Conservation (phyloP, 306 rosid genomes). For the Coriaria nepalensis region DNA sequence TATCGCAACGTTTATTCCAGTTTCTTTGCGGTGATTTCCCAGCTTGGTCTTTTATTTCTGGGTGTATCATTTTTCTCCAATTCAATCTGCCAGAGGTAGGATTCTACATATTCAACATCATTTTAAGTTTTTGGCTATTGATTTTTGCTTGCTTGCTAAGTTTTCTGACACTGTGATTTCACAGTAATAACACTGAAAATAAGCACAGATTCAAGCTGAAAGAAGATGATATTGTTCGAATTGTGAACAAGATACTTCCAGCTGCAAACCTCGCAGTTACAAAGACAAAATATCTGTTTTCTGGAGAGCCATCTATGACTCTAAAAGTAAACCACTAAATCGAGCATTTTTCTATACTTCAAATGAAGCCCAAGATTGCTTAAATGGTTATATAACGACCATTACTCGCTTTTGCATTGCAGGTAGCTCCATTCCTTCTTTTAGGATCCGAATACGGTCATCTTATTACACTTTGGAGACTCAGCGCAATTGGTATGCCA, state of each 20-base stretch:
- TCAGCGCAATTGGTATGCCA: constrained; percentile 53
- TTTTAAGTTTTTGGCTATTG: neutral
- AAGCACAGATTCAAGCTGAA: constrained; percentile 31
- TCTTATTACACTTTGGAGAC: constrained; percentile 64
- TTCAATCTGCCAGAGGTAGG: constrained; percentile 55
- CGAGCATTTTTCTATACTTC: constrained; percentile 3
- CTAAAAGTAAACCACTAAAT: constrained; percentile 46
- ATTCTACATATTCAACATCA: constrained; percentile 1
- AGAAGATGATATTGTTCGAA: constrained; percentile 59
- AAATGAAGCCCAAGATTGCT: constrained; percentile 8
- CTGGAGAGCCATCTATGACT: constrained; percentile 82
- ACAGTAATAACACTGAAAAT: constrained; percentile 35
- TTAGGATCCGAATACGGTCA: constrained; percentile 80
- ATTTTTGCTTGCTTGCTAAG: neutral
- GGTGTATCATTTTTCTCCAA: constrained; percentile 59
- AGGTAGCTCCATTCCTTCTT: constrained; percentile 73
- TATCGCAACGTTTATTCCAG: constrained; percentile 26
- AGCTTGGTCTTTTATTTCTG: constrained; percentile 45
- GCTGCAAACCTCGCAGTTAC: constrained; percentile 49
- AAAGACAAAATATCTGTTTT: constrained; percentile 46
- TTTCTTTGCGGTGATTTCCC: constrained; percentile 55
- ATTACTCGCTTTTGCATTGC: constrained; percentile 12
- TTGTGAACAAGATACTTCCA: constrained; percentile 53
- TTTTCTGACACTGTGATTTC: constrained; percentile 1
- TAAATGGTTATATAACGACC: constrained; percentile 7